Conservation (phyloP, 495 filamentous ascomycete genomes). For the Lindgomyces ingoldianus region DNA sequence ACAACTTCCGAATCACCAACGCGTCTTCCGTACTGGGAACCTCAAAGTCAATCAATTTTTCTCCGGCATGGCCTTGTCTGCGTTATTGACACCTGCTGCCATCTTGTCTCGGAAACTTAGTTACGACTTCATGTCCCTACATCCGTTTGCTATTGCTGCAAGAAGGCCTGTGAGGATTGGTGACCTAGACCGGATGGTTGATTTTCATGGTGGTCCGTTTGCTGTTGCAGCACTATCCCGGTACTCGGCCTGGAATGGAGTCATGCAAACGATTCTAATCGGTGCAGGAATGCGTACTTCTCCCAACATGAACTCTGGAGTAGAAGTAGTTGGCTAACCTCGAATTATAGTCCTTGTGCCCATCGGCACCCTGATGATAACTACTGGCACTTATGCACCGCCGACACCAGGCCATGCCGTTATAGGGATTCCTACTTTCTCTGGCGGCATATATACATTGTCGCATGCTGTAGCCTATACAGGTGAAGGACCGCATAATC, state of each 20-base stretch:
- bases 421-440: not conserved
- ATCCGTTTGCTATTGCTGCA: not conserved
- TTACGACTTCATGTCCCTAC: not conserved
- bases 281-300: not conserved
- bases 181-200: not conserved
- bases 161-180: not conserved
- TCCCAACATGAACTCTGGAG: not conserved
- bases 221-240: not conserved
- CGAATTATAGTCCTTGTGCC: not conserved
- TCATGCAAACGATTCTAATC: not conserved
- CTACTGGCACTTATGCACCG: not conserved
- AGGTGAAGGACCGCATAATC: not conserved
- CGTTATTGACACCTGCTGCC: not conserved
- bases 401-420: not conserved
- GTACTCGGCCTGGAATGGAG: not conserved
- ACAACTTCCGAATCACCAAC: not conserved
- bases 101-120: not conserved
- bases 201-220: not conserved
- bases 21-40: not conserved
- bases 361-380: not conserved
- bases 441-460: not conserved
- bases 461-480: not conserved
- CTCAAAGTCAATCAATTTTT: constrained; percentile 3
- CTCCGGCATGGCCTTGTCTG: not conserved
- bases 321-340: not conserved